A percentile compares a stretch with the other conserved stretches of the same genome.
Conservation (phyloP, 768 basidiomycete species). For the Obba rivulosa region DNA sequence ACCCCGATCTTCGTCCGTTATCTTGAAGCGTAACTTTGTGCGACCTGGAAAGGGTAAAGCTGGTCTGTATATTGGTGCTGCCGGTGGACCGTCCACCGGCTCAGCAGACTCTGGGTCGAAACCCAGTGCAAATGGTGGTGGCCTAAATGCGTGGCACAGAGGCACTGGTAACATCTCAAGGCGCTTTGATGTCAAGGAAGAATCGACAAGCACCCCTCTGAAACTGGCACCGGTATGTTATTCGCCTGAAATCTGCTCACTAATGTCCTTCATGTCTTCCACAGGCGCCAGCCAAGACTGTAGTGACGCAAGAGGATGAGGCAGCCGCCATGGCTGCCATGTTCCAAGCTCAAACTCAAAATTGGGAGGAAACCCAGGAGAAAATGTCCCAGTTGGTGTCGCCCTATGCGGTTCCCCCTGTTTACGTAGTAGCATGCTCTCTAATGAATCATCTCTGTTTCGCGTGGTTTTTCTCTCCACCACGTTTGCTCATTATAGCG, state of each 20-base stretch:
- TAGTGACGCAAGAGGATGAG: conserved; percentile 63
- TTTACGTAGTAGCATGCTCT: conserved; percentile 59
- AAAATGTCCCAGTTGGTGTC: conserved; percentile 98
- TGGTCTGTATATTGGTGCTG: conserved; percentile 63
- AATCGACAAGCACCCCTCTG: conserved; percentile 4
- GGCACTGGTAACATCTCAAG: conserved; percentile 68
- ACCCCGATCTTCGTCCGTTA: conserved; percentile 89
- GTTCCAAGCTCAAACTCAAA: conserved; percentile 89
- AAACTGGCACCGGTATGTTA: conserved; percentile 1
- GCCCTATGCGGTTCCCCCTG: conserved; percentile 50
- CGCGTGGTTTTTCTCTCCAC: conserved; percentile 18
- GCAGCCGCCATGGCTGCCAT: conserved; percentile 97
- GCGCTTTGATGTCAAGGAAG: conserved; percentile 74
- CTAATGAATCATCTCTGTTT: conserved; percentile 59
- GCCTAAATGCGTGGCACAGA: conserved; percentile 52
- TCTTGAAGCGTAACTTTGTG: conserved; percentile 81
- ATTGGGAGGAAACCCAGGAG: conserved; percentile 99
- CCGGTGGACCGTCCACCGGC: conserved; percentile 38
- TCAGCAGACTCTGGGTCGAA: conserved; percentile 24
- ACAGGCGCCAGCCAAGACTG: conserved; percentile 28
- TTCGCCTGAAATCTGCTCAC: neutral
- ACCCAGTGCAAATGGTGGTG: conserved; percentile 23
- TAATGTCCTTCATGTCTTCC: conserved; percentile 9
- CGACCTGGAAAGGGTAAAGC: conserved; percentile 82
- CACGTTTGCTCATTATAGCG: conserved; percentile 39